Evolutionary conservation across 2,329 filamentous ascomycete genomes (phyloP), one percentile per base, ranked within the genome.

Genomic region (Myotisia sp.): DNA sequence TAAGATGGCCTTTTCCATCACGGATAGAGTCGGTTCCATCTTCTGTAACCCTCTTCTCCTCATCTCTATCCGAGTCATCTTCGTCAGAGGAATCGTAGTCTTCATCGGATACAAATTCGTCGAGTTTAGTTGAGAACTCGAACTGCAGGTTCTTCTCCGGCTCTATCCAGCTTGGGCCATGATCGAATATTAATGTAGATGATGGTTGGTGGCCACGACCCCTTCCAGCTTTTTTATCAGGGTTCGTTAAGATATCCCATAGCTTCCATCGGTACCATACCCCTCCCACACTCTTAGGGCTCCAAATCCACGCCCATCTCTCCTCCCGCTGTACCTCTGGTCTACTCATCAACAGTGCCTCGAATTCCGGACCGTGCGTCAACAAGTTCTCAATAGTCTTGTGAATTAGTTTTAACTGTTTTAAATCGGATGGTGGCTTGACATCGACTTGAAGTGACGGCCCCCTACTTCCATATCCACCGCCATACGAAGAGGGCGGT

Each of bases 241-340:
- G 66, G 3, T 76, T 76, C 1, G 80, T 85, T n/a, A 87, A 64
- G 6, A 87, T 68, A 46, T 90, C 76, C 81, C 86, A 94, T 28
- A 95, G 52, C 28, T 83, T 74, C 80, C 84, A 95, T 27, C 90
- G 76, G 55, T 95, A 95, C 70, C 86, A 98, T 10, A 92, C 71
- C 10, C 79, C 87, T 17, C 75, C 85, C 42, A 69, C 65, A 48
- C 76, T 86, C 44, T 76, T 71, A 13, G 85, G 71, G 53, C 95
- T 79, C 77, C 83, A 98, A 4, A 98, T 65, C 81, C 86, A 98
- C 0, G 85, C 80, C 76, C 87, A 95, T 44, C 79, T 85, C 54
- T 92, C 82, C 39, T 93, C 82, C 26, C 68, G 70, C 52, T 92
- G 83, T 1, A 95, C 79, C 36, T 85, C 75, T 0, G 80, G 73